Evolutionary conservation across 352 stramenopile genomes (phyloP), one percentile per base, ranked within the genome.

Genomic region (Saprolegnia parasitica): DNA sequence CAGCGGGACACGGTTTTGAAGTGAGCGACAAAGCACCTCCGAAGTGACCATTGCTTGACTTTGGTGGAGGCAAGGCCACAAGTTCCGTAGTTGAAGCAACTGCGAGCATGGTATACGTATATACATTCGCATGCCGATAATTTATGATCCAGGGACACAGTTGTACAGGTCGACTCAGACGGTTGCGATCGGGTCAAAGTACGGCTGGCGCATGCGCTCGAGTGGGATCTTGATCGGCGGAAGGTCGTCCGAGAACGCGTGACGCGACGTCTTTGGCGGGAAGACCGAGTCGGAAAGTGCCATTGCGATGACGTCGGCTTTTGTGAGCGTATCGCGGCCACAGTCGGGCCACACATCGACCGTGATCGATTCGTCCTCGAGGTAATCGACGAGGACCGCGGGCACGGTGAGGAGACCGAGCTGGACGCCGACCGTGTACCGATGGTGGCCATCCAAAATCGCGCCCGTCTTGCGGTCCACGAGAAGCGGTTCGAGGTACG

Each of bases 281-380:
- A 95, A 95, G 11, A 95, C 73, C 29, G 84, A 73, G 73, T 89
- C 79, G 57, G 87, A 95, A 21, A 95, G 80, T 52, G 87, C 83
- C 84, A 95, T 92, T 4, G 78, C 78, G 56, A 95, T 88, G 61
- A 95, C 87, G 55, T 95, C 79, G 54, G 86, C 73, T 74, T 95
- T 95, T 20, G 87, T 90, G 23, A 95, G 78, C 37, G 72, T 81
- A 71, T 95, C 87, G 40, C 83, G 84, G 55, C 87, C 87, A 57
- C 87, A 93, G 65, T 91, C 84, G 0, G 87, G 87, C 87, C 87
- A 95, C 8, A 95, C 87, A 39, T 95, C 87, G 11, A 95, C 87
- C 16, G 85, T 90, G 60, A 95, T 92, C 23, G 80, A 79, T 4
- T 91, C 85, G 57, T 95, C 85, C 32, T 80, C 82, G n/a, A 95